Evolutionary conservation across 73 alveolate genomes (phyloP).

Genomic region (Tetrahymena elliotti): DNA sequence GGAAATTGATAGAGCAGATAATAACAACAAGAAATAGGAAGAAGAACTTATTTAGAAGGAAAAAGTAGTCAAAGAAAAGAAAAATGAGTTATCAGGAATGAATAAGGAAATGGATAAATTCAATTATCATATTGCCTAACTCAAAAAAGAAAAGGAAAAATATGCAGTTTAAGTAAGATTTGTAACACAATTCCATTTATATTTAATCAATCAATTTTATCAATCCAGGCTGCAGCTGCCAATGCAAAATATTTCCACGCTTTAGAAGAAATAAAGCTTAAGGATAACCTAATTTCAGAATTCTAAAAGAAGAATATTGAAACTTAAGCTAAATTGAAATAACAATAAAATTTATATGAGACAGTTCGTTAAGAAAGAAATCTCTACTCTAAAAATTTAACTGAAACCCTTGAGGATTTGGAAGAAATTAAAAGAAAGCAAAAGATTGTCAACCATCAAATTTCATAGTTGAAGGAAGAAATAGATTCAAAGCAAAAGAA

Average conservation of each 20-base stretch:
- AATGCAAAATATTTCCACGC: slow-evolving; percentile 75
- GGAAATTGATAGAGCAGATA: slow-evolving; percentile 62
- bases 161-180: slow-evolving; percentile 47
- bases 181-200: slow-evolving; percentile 1
- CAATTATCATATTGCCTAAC: slow-evolving; percentile 38
- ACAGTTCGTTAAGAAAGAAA: slow-evolving; percentile 98
- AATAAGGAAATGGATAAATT: slow-evolving; percentile 55
- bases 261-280: slow-evolving; percentile 84
- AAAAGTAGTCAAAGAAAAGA: slow-evolving; percentile 44
- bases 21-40: slow-evolving; percentile 49
- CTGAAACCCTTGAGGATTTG: slow-evolving; percentile 87
- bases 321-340: slow-evolving; percentile 86
- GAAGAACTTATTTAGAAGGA: slow-evolving; percentile 54
- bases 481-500: slow-evolving; percentile 71
- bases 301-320: slow-evolving; percentile 85
- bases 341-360: slow-evolving; percentile 95
- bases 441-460: slow-evolving; percentile 78
- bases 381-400: slow-evolving; percentile 93
- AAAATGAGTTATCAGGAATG: slow-evolving; percentile 46
- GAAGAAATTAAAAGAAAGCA: slow-evolving; percentile 75
- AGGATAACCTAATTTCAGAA: slow-evolving; percentile 79
- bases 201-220: neutral
- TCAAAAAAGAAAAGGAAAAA: slow-evolving; percentile 77
- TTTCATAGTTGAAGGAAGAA: slow-evolving; percentile 80
- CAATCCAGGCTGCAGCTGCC: slow-evolving; percentile 66